Evolutionary conservation across 2,329 filamentous ascomycete species (phyloP).

Genomic region (Nothomitra cinnamomea): DNA sequence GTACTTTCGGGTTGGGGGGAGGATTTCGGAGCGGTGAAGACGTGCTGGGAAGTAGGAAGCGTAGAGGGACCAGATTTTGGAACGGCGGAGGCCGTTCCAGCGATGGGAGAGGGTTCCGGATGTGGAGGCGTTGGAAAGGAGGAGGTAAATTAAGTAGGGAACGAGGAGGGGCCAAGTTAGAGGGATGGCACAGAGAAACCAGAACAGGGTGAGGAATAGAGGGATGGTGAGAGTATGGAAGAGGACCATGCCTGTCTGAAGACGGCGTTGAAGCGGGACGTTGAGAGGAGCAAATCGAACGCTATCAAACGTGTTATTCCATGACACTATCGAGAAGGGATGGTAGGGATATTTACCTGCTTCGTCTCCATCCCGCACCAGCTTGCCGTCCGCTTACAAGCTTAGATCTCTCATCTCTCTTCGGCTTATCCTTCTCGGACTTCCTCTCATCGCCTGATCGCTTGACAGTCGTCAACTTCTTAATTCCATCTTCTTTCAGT

Average conservation of each 20-base stretch:
- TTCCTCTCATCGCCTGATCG: constrained; percentile 4
- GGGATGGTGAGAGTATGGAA: constrained; percentile 32
- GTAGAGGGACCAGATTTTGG: constrained; percentile 73
- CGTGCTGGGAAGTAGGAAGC: constrained; percentile 82
- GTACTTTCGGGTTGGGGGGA: constrained; percentile 75
- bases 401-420: constrained; percentile 25
- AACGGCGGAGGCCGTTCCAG: constrained; percentile 54
- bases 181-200: constrained; percentile 79
- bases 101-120: constrained; percentile 61
- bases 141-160: constrained; percentile 68
- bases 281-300: constrained; percentile 82
- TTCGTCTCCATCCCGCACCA: constrained; percentile 34
- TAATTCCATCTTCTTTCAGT: neutral
- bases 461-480: neutral
- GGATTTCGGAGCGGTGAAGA: constrained; percentile 66
- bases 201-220: constrained; percentile 54
- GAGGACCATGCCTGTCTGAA: constrained; percentile 32
- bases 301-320: constrained; percentile 19
- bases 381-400: constrained; percentile 34
- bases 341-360: constrained; percentile 21
- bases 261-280: constrained; percentile 34
- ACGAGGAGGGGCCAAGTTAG: constrained; percentile 69
- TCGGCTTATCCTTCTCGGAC: constrained; percentile 9
- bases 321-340: neutral
- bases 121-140: constrained; percentile 60